phyloP scores from a whole-genome alignment of 2,329 filamentous ascomycete genomes.

The Parafenestella ontariensis region DNA sequence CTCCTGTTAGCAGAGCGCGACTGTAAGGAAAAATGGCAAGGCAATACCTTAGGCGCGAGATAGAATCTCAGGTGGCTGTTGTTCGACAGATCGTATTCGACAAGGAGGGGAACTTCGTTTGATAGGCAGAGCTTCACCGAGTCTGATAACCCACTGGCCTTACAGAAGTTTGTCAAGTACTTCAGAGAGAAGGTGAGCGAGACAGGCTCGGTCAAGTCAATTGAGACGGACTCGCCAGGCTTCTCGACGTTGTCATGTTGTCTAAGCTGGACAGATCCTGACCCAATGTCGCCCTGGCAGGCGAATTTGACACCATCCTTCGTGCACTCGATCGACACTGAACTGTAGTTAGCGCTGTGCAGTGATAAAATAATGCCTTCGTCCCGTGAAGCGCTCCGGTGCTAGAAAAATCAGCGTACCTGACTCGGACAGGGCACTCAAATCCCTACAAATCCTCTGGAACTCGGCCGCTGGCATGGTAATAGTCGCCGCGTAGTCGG shows the following conservation, averaged over 20 bases:
- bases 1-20: constrained; percentile 43
- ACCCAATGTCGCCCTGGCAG: constrained; percentile 93
- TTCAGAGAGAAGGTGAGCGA: constrained; percentile 97
- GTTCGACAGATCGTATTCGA: constrained; percentile 86
- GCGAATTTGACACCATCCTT: constrained; percentile 98
- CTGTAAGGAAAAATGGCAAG: neutral
- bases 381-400: neutral
- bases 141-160: constrained; percentile 82
- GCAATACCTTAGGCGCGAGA: constrained; percentile 89
- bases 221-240: constrained; percentile 82
- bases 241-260: constrained; percentile 90
- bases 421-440: constrained; percentile 92
- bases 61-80: constrained; percentile 97
- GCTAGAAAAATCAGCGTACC: constrained; percentile 64
- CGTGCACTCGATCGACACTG: constrained; percentile 92
- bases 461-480: constrained; percentile 90
- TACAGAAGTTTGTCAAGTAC: constrained; percentile 99
- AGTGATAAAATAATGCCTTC: neutral
- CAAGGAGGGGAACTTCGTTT: constrained; percentile 92
- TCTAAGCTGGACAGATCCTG: constrained; percentile 89
- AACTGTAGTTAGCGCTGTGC: constrained; percentile 27
- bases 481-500: constrained; percentile 94
- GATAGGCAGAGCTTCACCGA: constrained; percentile 92
- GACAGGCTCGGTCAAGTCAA: constrained; percentile 91
- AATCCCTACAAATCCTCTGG: constrained; percentile 90